Percentiles rank a stretch among this genome's conserved stretches.
Evolutionary conservation across 2,329 filamentous ascomycete genomes (phyloP).

Genomic region (Talaromyces rugulosus): DNA sequence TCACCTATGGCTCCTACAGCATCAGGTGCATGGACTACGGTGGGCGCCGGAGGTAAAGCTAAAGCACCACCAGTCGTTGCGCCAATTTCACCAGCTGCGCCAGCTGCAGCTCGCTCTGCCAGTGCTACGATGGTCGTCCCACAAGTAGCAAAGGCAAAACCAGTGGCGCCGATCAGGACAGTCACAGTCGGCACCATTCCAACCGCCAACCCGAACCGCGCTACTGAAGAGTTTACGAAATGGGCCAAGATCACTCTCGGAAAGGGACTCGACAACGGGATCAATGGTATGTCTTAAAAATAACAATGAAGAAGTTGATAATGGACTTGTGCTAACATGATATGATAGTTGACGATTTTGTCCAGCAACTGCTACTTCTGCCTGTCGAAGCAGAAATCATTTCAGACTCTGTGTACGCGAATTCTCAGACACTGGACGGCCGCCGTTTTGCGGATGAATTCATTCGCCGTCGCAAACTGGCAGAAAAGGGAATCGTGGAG

Average conservation of each 20-base stretch:
- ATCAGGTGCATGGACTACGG: constrained; percentile 79
- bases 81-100: constrained; percentile 26
- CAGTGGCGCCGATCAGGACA: constrained; percentile 47
- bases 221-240: constrained; percentile 88
- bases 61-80: constrained; percentile 57
- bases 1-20: constrained; percentile 37
- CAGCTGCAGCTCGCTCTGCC: constrained; percentile 44
- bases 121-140: constrained; percentile 40
- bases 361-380: constrained; percentile 68
- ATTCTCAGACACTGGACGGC: constrained; percentile 84
- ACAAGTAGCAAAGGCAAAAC: constrained; percentile 44
- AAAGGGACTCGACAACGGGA: constrained; percentile 65
- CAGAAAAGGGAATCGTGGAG: constrained; percentile 83
- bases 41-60: constrained; percentile 87
- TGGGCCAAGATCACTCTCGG: constrained; percentile 80
- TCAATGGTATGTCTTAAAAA: constrained; percentile 54
- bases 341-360: constrained; percentile 70
- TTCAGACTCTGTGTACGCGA: constrained; percentile 82
- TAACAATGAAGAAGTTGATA: neutral
- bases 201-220: constrained; percentile 51
- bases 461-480: constrained; percentile 84
- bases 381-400: constrained; percentile 77
- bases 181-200: constrained; percentile 44
- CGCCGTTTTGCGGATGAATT: constrained; percentile 94
- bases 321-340: constrained; percentile 9